Conservation (phyloP, 2,329 filamentous ascomycete genomes). For the Xylaria arbuscula region DNA sequence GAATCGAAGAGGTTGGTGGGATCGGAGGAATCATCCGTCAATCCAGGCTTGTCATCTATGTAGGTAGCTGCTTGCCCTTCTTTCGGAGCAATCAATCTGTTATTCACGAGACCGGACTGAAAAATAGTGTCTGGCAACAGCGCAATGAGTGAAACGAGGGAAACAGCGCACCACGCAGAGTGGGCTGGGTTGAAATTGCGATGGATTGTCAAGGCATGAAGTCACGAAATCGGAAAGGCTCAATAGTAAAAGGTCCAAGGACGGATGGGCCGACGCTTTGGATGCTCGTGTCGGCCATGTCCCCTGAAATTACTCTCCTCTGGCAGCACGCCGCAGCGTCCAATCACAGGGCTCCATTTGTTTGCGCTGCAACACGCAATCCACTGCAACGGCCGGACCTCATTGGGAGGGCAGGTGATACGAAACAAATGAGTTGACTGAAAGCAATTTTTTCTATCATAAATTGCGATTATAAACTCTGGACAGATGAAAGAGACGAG, state of each 20-base stretch:
- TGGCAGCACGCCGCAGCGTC: constrained; percentile 9
- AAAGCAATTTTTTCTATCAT: constrained; percentile 1
- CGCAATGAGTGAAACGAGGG: constrained; percentile 43
- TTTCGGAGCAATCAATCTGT: constrained; percentile 2
- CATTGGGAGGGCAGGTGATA: constrained; percentile 10
- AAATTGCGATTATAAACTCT: neutral
- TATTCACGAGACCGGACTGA: constrained; percentile 20
- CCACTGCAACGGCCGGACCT: constrained; percentile 13
- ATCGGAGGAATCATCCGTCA: neutral
- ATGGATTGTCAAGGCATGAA: constrained; percentile 30
- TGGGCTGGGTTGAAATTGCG: constrained; percentile 33
- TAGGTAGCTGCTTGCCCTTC: neutral
- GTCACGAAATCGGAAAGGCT: constrained; percentile 24
- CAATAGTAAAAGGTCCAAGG: constrained; percentile 1
- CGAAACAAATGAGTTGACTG: neutral
- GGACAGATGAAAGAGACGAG: neutral
- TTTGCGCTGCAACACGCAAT: constrained; percentile 20
- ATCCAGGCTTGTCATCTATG: neutral
- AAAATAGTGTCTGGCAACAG: constrained; percentile 13
- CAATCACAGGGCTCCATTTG: constrained; percentile 33
- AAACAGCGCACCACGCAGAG: constrained; percentile 48
- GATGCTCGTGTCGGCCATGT: constrained; percentile 13
- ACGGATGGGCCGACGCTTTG: constrained; percentile 24
- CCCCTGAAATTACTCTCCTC: constrained; percentile 37
- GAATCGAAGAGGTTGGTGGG: constrained; percentile 22